phyloP scores from a whole-genome alignment of 345 rosid species.

The Alliaria petiolata region DNA sequence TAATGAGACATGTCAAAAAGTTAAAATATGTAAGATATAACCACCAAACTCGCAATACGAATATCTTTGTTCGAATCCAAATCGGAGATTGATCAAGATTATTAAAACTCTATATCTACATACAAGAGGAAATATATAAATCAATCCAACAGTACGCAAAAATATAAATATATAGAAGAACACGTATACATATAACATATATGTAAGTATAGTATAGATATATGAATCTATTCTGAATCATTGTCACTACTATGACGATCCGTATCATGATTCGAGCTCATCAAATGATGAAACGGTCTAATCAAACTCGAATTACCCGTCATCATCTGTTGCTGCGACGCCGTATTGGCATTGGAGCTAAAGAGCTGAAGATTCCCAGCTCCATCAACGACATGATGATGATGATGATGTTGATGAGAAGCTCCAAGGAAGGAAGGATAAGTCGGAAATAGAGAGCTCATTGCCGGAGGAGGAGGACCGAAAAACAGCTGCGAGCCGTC shows the following conservation, averaged over 20 bases:
- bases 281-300: conserved; percentile 41
- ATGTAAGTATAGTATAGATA: background rate
- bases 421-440: conserved; percentile 44
- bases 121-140: background rate
- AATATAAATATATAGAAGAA: background rate
- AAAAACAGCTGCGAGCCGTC: conserved; percentile 50
- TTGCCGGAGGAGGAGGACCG: conserved; percentile 50
- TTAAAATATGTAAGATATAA: background rate
- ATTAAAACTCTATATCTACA: conserved; percentile 10
- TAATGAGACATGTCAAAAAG: background rate
- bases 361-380: conserved; percentile 40
- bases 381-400: conserved; percentile 25
- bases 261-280: conserved; percentile 36
- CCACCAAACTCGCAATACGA: background rate
- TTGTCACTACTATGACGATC: conserved; percentile 34
- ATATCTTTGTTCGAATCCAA: conserved; percentile 15
- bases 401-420: conserved; percentile 29
- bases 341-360: conserved; percentile 28
- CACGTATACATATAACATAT: conserved; percentile 15
- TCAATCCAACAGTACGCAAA: conserved; percentile 17
- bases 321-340: conserved; percentile 39
- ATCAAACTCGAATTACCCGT: conserved; percentile 31
- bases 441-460: conserved; percentile 55
- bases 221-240: conserved; percentile 29
- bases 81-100: background rate